Base-by-base conservation (phyloP, 1,284 basidiomycete genomes). In the Tilletia setariae region DNA sequence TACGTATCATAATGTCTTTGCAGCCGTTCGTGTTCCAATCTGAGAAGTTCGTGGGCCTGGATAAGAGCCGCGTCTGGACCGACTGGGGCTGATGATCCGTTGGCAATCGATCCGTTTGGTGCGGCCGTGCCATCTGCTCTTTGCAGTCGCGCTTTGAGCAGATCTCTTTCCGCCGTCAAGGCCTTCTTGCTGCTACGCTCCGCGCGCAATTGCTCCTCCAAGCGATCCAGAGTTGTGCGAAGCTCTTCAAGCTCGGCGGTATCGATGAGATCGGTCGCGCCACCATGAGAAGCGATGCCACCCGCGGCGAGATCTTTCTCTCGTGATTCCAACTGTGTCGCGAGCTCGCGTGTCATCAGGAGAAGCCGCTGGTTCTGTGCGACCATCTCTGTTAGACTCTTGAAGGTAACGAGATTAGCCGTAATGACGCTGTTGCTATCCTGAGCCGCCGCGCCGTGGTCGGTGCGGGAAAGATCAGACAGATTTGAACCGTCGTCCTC, bases 351-450 rank as follows among this genome's bases (percentile, higher is more conserved):
- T 8, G 91, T 89, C 70, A 96, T 89, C 79, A 88, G 89, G 40
- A 98, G 85, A 9, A 98, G 85, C 74, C 91, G 90, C 83, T 91
- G 89, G 82, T 98, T 98, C 84, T 96, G 93, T 63, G 90, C 87
- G 77, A 96, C 93, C 32, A 99, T 85, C 23, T 88, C 86, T 13
- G 88, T 86, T 63, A 98, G 88, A 1, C 89, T 91, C 61, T 86
- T 86, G 88, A 94, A 98, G 30, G 93, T 88, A 61, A 98, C 91
- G 15, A 98, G 88, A 76, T 94, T 87, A 79, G 91, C 91, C 25
- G 92, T 91, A 82, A 98, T 95, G 72, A 98, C 88, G 0, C 86
- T 85, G 72, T 81, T 77, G 43, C 79, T 78, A 63, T 79, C 78
- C 40, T 63, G 40, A 11, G 56, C 16, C 7, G 35, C 56, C 53